These are phyloP conservation scores for Pythium sukuiense DNA, from an alignment of 352 stramenopile species.

Conservation along the genomic window DNA sequence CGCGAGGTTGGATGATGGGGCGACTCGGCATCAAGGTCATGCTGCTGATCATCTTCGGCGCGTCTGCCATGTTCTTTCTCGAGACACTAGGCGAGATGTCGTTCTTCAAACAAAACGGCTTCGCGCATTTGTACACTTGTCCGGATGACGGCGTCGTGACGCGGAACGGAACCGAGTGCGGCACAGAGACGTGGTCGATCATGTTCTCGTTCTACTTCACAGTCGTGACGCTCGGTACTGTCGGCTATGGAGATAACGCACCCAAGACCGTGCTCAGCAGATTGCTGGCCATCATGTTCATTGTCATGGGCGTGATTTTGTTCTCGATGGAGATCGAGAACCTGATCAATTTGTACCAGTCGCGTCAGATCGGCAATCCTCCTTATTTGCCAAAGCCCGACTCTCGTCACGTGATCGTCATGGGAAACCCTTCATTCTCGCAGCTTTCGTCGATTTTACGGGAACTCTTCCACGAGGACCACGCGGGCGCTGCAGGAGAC, in stretches of 20 bases:
- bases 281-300: slow-evolving; percentile 87
- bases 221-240: slow-evolving; percentile 86
- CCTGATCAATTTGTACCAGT: slow-evolving; percentile 82
- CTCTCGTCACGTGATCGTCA: slow-evolving; percentile 73
- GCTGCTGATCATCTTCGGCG: slow-evolving; percentile 80
- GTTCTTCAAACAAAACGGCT: slow-evolving; percentile 76
- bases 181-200: slow-evolving; percentile 77
- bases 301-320: slow-evolving; percentile 84
- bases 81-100: slow-evolving; percentile 85
- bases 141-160: slow-evolving; percentile 54
- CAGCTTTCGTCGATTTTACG: slow-evolving; percentile 81
- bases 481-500: slow-evolving; percentile 42
- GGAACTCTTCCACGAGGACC: slow-evolving; percentile 89
- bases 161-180: slow-evolving; percentile 44
- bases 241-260: slow-evolving; percentile 86
- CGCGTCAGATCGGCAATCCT: slow-evolving; percentile 78
- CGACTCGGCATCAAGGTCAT: slow-evolving; percentile 79
- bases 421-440: slow-evolving; percentile 82
- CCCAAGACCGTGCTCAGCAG: slow-evolving; percentile 82
- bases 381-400: slow-evolving; percentile 69
- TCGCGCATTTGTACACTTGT: slow-evolving; percentile 81
- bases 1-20: slow-evolving; percentile 82
- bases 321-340: slow-evolving; percentile 91
- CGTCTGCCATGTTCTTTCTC: slow-evolving; percentile 85
- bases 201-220: slow-evolving; percentile 91